A percentile compares a stretch with the other conserved stretches of the same genome.
phyloP scores from a whole-genome alignment of 305 asterid genomes.

The Coffea humblotiana region DNA sequence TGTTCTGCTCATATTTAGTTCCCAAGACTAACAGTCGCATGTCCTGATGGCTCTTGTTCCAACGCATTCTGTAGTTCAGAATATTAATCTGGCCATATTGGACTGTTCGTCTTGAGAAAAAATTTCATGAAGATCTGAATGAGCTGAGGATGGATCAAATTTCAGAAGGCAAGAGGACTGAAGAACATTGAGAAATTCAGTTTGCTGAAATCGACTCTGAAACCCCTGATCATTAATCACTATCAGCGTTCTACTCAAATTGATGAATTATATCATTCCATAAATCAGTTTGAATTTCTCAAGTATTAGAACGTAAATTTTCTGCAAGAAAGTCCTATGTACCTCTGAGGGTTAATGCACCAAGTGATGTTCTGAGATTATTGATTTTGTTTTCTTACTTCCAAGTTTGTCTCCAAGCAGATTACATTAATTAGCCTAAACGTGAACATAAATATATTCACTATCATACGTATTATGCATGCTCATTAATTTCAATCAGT shows the following conservation, averaged over 20 bases:
- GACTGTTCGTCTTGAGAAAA: not conserved
- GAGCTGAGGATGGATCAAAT: too few species aligned
- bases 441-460: not conserved
- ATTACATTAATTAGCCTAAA: not conserved
- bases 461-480: not conserved
- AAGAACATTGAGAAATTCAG: not conserved
- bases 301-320: not conserved
- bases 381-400: not conserved
- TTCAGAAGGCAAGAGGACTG: not conserved
- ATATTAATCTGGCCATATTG: not conserved
- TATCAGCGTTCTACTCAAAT: not conserved
- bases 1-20: not conserved
- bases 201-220: not conserved
- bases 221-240: not conserved
- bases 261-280: not conserved
- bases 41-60: not conserved
- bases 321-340: not conserved
- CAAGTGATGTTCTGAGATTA: not conserved
- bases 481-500: not conserved
- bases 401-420: too few species aligned
- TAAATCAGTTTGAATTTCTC: slow-evolving; percentile 4
- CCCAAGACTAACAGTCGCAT: not conserved
- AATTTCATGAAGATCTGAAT: too few species aligned
- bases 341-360: not conserved
- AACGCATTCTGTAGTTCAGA: not conserved